Evolutionary conservation across 345 rosid species (phyloP).

Genomic region (Sisymbrium altissimum): DNA sequence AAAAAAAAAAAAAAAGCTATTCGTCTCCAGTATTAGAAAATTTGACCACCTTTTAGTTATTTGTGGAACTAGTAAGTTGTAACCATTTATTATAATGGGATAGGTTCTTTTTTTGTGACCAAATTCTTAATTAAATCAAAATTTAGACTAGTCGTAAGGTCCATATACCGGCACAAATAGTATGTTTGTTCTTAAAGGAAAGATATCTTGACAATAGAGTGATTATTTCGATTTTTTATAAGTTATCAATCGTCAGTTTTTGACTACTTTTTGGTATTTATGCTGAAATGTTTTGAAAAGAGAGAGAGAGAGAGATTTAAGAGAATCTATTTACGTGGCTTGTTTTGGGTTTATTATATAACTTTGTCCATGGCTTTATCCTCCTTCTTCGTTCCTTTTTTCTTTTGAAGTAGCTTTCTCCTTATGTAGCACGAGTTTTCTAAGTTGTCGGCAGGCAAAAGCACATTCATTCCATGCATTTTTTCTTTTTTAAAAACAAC

Average conservation of each 20-base stretch:
- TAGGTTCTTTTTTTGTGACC: background rate
- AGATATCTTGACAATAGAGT: background rate
- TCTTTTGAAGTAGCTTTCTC: background rate
- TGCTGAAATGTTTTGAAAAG: background rate
- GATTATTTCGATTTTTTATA: background rate
- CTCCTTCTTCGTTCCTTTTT: background rate
- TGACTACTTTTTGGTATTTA: conserved; percentile 29
- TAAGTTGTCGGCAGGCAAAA: conserved; percentile 30
- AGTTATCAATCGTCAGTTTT: conserved; percentile 29
- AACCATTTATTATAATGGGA: background rate
- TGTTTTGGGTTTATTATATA: conserved; percentile 20
- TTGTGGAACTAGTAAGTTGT: background rate
- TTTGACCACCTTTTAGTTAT: background rate
- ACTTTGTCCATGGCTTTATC: conserved; percentile 2
- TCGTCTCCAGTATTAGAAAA: background rate
- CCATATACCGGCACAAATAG: conserved; percentile 11
- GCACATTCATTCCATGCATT: background rate
- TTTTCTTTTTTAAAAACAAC: background rate
- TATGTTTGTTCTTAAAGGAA: conserved; percentile 3
- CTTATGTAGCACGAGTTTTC: conserved; percentile 10
- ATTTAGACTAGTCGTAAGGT: background rate
- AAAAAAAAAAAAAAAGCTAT: background rate
- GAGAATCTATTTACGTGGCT: conserved; percentile 19
- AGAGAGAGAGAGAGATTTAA: background rate
- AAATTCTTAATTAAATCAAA: background rate